Percentiles rank a stretch among this genome's conserved stretches.
Evolutionary conservation across 83 land plant species (phyloP).

Genomic region (Picea mariana): DNA sequence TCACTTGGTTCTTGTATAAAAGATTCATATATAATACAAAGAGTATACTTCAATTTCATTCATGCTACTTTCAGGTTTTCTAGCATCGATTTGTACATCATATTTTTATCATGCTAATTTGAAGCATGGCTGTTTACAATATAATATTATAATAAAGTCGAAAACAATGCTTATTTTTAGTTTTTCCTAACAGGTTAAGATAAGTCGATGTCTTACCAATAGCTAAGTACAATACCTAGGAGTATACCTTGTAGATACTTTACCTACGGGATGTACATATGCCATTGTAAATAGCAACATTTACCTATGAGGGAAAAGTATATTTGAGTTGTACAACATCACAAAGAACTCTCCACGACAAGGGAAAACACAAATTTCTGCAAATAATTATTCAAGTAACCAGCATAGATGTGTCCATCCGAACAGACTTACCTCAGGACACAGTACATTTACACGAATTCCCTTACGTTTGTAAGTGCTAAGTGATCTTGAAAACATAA

Average conservation of each 20-base stretch:
- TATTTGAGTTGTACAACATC: not conserved
- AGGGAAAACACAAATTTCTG: not conserved
- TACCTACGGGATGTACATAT: not conserved
- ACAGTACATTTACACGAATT: constrained; percentile 91
- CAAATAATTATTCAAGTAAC: not conserved
- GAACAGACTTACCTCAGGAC: constrained; percentile 81
- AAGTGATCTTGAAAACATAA: constrained; percentile 86
- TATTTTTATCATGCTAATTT: no score
- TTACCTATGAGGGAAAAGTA: not conserved
- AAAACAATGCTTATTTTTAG: no score
- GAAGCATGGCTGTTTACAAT: no score
- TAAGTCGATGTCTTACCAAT: not conserved
- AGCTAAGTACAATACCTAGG: not conserved
- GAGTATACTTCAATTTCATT: no score
- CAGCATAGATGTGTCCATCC: not conserved
- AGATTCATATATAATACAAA: no score
- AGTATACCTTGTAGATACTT: not conserved
- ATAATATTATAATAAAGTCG: no score
- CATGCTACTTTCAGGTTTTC: no score
- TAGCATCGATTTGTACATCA: no score
- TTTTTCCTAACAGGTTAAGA: not conserved
- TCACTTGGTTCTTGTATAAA: no score
- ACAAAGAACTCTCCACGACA: not conserved
- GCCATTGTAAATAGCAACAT: not conserved
- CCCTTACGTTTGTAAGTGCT: constrained; percentile 44